Percentiles rank a stretch among this genome's conserved stretches.
phyloP scores from a whole-genome alignment of 2,329 filamentous ascomycete genomes.

The Phialophora macrospora region DNA sequence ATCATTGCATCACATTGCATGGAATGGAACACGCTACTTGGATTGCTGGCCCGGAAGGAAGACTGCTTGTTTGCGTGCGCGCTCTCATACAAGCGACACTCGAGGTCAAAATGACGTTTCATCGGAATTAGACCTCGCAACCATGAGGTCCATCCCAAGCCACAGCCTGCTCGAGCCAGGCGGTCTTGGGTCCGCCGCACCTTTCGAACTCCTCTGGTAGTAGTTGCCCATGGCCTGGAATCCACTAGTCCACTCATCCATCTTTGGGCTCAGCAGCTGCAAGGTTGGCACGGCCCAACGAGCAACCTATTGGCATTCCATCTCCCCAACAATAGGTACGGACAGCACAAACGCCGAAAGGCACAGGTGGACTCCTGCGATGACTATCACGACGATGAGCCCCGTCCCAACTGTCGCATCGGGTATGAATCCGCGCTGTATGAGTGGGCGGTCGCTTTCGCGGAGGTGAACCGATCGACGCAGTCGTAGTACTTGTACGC shows the following conservation, averaged over 20 bases:
- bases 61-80: neutral
- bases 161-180: neutral
- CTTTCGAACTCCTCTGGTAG: neutral
- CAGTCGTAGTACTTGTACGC: neutral
- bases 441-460: neutral
- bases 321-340: neutral
- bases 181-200: neutral
- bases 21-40: neutral
- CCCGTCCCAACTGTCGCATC: neutral
- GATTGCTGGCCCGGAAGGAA: neutral
- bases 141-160: neutral
- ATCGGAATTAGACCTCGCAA: neutral
- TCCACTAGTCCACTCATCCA: neutral
- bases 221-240: neutral
- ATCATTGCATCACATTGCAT: neutral
- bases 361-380: neutral
- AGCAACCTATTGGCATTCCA: neutral
- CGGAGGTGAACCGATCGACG: neutral
- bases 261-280: neutral
- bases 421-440: neutral
- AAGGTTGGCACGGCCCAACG: neutral
- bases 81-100: neutral
- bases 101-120: neutral
- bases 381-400: neutral
- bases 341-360: neutral